These are phyloP conservation scores for Achaetomiella virescens DNA, from an alignment of 495 filamentous ascomycete species.

Conservation along the genomic window DNA sequence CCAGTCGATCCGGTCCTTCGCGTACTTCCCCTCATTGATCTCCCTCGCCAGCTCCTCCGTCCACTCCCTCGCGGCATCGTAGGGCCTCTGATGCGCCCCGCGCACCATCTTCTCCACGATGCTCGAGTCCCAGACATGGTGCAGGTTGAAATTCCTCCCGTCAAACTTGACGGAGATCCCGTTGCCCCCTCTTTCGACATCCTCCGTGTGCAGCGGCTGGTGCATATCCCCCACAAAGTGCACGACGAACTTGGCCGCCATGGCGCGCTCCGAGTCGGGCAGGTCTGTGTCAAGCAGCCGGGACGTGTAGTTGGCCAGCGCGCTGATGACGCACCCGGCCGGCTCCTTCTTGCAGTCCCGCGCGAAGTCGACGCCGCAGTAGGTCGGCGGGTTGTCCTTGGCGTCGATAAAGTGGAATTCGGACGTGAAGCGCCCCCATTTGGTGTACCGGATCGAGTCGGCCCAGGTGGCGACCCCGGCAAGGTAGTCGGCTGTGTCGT, in stretches of 20 bases:
- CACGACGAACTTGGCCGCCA: conserved; percentile 57
- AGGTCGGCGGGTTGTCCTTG: conserved; percentile 53
- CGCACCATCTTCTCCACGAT: conserved; percentile 56
- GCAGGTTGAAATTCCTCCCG: conserved; percentile 44
- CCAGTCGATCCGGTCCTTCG: conserved; percentile 38
- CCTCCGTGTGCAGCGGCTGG: conserved; percentile 59
- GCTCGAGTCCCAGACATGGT: conserved; percentile 57
- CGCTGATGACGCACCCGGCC: conserved; percentile 55
- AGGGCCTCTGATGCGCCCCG: conserved; percentile 30
- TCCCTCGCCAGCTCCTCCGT: conserved; percentile 43
- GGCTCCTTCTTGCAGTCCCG: conserved; percentile 53
- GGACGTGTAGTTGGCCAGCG: conserved; percentile 54
- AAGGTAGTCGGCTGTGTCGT: conserved; percentile 47
- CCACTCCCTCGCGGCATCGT: conserved; percentile 46
- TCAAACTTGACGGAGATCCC: conserved; percentile 53
- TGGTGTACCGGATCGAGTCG: conserved; percentile 54
- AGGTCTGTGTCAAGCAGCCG: conserved; percentile 44
- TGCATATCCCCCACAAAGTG: conserved; percentile 63
- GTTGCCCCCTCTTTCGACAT: conserved; percentile 55
- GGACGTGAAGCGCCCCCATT: conserved; percentile 50
- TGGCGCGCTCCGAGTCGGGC: conserved; percentile 31
- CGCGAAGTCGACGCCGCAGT: conserved; percentile 52
- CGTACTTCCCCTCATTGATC: conserved; percentile 49
- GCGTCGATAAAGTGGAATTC: conserved; percentile 69
- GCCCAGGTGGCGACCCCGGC: conserved; percentile 59